Percentiles rank a stretch among this genome's conserved stretches.
Evolutionary conservation across 2,329 filamentous ascomycete genomes (phyloP).

Genomic region (Arthrobotrys conoides): DNA sequence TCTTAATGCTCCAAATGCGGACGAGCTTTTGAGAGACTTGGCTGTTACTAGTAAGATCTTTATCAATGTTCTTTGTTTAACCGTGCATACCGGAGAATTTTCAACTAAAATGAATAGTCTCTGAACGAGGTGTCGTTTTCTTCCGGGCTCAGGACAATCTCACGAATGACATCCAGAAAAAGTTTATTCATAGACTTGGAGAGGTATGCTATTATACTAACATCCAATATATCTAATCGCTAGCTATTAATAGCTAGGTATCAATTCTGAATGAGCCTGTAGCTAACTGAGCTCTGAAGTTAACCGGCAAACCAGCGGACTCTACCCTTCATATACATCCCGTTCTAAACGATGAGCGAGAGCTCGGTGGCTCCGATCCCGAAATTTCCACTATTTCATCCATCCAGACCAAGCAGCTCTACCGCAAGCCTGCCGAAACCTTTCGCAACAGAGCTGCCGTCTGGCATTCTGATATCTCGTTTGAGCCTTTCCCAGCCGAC

Average conservation of each 20-base stretch:
- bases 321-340: constrained; percentile 76
- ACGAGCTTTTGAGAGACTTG: constrained; percentile 76
- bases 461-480: constrained; percentile 75
- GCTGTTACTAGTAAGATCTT: constrained; percentile 71
- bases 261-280: background rate
- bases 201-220: constrained; percentile 67
- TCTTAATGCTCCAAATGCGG: constrained; percentile 74
- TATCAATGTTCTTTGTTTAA: constrained; percentile 15
- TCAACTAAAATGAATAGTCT: constrained; percentile 70
- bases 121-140: constrained; percentile 78
- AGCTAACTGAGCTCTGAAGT: constrained; percentile 1
- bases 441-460: constrained; percentile 67
- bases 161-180: constrained; percentile 76
- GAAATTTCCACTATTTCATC: constrained; percentile 78
- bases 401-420: constrained; percentile 70
- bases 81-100: background rate
- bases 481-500: constrained; percentile 76
- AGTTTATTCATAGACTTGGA: constrained; percentile 75
- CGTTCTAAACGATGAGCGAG: constrained; percentile 72
- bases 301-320: constrained; percentile 71
- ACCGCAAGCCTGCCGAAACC: constrained; percentile 65
- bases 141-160: constrained; percentile 76
- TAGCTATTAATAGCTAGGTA: too few species aligned
- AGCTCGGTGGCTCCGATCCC: constrained; percentile 72
- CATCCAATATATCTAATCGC: background rate